phyloP scores from a whole-genome alignment of 176 grass and related monocot genomes.

The Saccharum spontaneum region DNA sequence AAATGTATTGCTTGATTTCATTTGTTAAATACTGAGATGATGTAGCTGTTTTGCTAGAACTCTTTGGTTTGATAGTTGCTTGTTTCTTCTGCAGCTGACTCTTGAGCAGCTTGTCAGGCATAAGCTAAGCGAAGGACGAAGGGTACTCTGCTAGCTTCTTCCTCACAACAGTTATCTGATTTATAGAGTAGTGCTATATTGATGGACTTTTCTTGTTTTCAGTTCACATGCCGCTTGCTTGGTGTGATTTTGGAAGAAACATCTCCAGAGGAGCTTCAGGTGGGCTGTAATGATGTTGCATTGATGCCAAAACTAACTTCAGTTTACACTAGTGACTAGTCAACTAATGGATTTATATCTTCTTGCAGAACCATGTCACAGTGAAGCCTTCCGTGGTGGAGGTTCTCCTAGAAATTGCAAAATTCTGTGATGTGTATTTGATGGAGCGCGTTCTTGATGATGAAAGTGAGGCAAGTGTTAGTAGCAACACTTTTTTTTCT shows the following conservation, averaged over 20 bases:
- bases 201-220: constrained; percentile 36
- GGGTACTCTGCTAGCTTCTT: constrained; percentile 54
- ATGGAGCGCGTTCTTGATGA: constrained; percentile 94
- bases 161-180: constrained; percentile 3
- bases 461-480: constrained; percentile 71
- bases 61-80: constrained; percentile 36
- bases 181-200: not conserved
- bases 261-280: constrained; percentile 95
- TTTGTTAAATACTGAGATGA: constrained; percentile 19
- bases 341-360: constrained; percentile 26
- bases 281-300: constrained; percentile 39
- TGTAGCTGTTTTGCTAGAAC: not conserved
- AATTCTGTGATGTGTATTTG: constrained; percentile 95
- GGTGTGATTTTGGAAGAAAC: constrained; percentile 95
- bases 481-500: not conserved
- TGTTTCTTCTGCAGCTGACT: constrained; percentile 62
- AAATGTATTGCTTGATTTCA: constrained; percentile 57
- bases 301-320: not conserved
- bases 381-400: constrained; percentile 79
- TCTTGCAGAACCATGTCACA: constrained; percentile 74
- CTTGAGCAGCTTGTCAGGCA: constrained; percentile 99
- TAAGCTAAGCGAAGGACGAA: constrained; percentile 90
- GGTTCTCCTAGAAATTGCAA: constrained; percentile 87
- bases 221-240: constrained; percentile 92
- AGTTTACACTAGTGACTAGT: constrained; percentile 8